These are phyloP conservation scores for Wallacemonas sp. DNA, from an alignment of 208 protist species.

Conservation along the genomic window DNA sequence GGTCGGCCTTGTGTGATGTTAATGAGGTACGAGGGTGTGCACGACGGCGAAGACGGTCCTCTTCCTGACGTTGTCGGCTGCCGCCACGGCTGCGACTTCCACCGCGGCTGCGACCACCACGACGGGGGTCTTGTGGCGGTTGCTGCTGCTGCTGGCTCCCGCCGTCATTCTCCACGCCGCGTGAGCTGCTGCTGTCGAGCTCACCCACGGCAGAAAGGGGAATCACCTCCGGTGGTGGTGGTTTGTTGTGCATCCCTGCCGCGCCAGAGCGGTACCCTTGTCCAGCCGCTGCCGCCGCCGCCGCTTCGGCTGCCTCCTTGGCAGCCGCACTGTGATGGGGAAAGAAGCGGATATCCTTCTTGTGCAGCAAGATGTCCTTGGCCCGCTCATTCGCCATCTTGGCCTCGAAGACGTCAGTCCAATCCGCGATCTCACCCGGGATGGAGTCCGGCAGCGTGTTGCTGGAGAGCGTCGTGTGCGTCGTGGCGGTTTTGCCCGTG, in stretches of 20 bases:
- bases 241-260: too few species aligned
- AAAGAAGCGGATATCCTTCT: constrained; percentile 21
- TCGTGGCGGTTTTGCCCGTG: constrained; percentile 2
- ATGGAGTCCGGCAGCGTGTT: constrained; percentile 21
- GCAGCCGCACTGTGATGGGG: constrained; percentile 6
- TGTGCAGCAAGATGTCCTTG: constrained; percentile 37
- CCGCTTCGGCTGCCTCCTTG: constrained; percentile 11
- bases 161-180: constrained; percentile 22
- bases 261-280: too few species aligned
- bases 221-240: constrained; percentile 12
- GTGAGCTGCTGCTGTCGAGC: constrained; percentile 31
- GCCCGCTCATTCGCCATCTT: constrained; percentile 30
- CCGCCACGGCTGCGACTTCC: too few species aligned
- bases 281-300: constrained; percentile 1
- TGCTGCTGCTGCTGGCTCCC: too few species aligned
- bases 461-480: constrained; percentile 9
- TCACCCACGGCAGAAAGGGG: constrained; percentile 28
- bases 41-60: too few species aligned
- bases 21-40: too few species aligned
- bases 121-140: neutral
- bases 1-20: too few species aligned
- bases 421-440: constrained; percentile 15
- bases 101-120: neutral
- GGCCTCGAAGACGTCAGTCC: constrained; percentile 29
- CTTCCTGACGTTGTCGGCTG: too few species aligned